Conservation (phyloP, 2,329 filamentous ascomycete genomes). For the Hypoxylon sp. region DNA sequence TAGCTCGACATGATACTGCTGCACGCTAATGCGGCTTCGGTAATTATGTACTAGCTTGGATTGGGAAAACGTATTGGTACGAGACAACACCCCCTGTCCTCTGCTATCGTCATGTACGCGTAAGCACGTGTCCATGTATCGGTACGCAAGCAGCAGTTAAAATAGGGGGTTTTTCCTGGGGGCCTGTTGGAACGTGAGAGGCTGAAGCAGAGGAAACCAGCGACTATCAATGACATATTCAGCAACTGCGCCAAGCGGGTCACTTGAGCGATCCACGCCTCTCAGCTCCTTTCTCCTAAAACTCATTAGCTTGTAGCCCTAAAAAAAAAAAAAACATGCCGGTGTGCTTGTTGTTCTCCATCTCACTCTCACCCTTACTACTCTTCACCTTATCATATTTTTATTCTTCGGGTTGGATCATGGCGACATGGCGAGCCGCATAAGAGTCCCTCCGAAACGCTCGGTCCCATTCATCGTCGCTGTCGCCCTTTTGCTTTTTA, state of each 20-base stretch:
- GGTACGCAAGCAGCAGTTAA: slow-evolving; percentile 2
- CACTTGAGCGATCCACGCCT: slow-evolving; percentile 4
- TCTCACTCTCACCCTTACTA: slow-evolving; percentile 5
- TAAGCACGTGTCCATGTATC: slow-evolving; percentile 12
- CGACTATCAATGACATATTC: slow-evolving; percentile 24
- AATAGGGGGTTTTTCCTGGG: slow-evolving; percentile 1
- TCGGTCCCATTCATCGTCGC: slow-evolving; percentile 25
- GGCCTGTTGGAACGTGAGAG: slow-evolving; percentile 7
- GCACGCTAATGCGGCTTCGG: slow-evolving; percentile 11
- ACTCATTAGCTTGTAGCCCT: slow-evolving; percentile 10
- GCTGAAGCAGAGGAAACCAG: slow-evolving; percentile 14
- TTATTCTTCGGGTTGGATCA: slow-evolving; percentile 8
- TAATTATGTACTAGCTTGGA: slow-evolving; percentile 19
- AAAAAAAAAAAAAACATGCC: slow-evolving; percentile 17
- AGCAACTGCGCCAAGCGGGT: slow-evolving; percentile 24
- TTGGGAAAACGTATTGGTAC: slow-evolving; percentile 6
- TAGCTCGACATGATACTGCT: slow-evolving; percentile 5
- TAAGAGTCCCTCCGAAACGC: slow-evolving; percentile 29
- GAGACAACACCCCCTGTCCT: neutral
- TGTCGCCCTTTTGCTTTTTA: slow-evolving; percentile 30
- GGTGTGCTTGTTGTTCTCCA: too few relatives aligned
- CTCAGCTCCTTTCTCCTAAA: slow-evolving; percentile 13
- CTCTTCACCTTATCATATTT: slow-evolving; percentile 1
- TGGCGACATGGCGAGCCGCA: slow-evolving; percentile 28
- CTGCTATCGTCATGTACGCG: slow-evolving; percentile 1